Conservation (phyloP, 2,329 filamentous ascomycete species). For the Grosmannia huntii region DNA sequence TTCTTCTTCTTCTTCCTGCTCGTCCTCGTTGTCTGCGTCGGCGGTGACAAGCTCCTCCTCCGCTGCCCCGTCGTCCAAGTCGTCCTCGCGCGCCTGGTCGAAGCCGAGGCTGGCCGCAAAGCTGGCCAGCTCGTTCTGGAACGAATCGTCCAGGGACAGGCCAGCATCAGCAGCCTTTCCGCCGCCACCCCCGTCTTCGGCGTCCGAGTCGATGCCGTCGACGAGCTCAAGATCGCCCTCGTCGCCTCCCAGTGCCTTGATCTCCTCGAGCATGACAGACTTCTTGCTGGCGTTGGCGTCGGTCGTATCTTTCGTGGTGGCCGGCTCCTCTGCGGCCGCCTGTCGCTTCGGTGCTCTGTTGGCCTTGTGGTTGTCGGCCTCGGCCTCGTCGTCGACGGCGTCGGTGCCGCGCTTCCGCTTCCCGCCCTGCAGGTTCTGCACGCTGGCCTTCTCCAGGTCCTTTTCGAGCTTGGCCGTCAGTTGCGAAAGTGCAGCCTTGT, state of each 20-base stretch:
- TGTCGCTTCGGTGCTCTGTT: not conserved
- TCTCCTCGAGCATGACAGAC: conserved; percentile 42
- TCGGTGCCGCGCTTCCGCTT: conserved; percentile 11
- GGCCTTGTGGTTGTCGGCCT: not conserved
- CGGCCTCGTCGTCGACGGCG: conserved; percentile 1
- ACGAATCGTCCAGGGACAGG: conserved; percentile 14
- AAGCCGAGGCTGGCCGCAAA: conserved; percentile 40
- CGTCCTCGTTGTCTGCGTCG: conserved; percentile 14
- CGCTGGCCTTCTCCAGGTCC: conserved; percentile 28
- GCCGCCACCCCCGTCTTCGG: conserved; percentile 26
- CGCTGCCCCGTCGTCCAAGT: conserved; percentile 26
- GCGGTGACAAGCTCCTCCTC: conserved; percentile 22
- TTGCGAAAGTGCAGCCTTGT: conserved; percentile 36
- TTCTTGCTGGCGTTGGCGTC: conserved; percentile 13
- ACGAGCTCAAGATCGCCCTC: conserved; percentile 52
- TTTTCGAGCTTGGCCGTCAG: conserved; percentile 46
- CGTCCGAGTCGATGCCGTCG: conserved; percentile 38
- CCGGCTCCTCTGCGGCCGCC: conserved; percentile 12
- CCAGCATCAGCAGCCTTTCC: conserved; percentile 15
- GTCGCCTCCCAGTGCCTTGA: conserved; percentile 51
- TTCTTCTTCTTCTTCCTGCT: conserved; percentile 14
- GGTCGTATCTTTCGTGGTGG: conserved; percentile 2
- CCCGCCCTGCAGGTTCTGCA: conserved; percentile 14
- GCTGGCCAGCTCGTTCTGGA: conserved; percentile 37
- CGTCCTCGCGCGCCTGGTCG: conserved; percentile 26